These are phyloP conservation scores for Tulasnella calospora DNA, from an alignment of 768 basidiomycete genomes.

Conservation along the genomic window DNA sequence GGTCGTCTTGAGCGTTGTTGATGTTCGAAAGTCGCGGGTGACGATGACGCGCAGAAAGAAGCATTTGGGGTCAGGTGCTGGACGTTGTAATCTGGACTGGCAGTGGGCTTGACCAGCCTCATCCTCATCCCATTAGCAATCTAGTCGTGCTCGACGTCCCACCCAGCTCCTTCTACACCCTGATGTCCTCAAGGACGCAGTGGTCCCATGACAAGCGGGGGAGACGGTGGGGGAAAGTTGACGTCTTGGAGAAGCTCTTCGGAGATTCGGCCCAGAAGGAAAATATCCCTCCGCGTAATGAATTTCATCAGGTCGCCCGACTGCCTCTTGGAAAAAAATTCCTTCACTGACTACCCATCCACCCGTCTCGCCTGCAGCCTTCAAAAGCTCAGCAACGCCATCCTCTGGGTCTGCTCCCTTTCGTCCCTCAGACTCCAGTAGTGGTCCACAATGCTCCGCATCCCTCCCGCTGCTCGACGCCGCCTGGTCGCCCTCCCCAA, in stretches of 20 bases:
- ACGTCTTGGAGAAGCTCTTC: conserved; percentile 9
- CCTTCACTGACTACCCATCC: conserved; percentile 8
- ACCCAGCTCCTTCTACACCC: background rate
- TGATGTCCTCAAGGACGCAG: background rate
- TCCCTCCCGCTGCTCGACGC: background rate
- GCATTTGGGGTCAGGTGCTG: background rate
- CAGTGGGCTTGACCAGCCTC: background rate
- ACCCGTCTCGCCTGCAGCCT: background rate
- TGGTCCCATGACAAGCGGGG: background rate
- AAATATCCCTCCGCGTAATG: background rate
- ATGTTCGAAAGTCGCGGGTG: background rate
- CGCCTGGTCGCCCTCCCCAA: conserved; percentile 13
- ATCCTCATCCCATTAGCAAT: background rate
- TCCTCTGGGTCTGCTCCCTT: background rate
- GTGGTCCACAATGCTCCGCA: background rate
- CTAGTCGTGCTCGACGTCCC: background rate
- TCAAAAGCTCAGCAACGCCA: background rate
- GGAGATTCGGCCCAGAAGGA: conserved; percentile 6
- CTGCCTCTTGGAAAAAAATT: background rate
- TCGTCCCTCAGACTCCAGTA: background rate
- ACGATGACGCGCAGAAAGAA: background rate
- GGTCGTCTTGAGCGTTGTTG: background rate
- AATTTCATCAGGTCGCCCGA: background rate
- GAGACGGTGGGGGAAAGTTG: background rate
- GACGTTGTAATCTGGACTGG: background rate